phyloP scores from a whole-genome alignment of 192 early-diverging fungal genomes.

The Coemansia sp. region DNA sequence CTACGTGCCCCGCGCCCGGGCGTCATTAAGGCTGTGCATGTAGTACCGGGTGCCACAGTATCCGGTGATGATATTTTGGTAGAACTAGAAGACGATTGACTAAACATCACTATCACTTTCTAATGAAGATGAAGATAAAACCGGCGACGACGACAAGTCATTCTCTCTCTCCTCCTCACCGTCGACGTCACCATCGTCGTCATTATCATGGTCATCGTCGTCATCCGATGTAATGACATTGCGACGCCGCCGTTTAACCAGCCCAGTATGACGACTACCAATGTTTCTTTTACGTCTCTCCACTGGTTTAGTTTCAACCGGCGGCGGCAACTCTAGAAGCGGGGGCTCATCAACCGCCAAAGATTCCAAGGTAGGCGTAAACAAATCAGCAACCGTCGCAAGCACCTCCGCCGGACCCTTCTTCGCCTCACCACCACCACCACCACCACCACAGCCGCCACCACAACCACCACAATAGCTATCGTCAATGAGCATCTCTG shows the following conservation, averaged over 20 bases:
- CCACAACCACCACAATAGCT: too few relatives aligned
- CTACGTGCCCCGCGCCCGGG: constrained; percentile 75
- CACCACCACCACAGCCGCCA: too few relatives aligned
- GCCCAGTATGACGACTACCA: not conserved
- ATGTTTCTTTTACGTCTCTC: not conserved
- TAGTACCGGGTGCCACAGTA: constrained; percentile 71
- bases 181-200: too few relatives aligned
- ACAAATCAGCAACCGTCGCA: not conserved
- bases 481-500: not conserved
- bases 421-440: too few relatives aligned
- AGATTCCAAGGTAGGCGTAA: not conserved
- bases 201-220: constrained; percentile 10
- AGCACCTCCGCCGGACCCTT: not conserved
- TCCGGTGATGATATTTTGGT: constrained; percentile 75
- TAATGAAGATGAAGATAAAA: not conserved
- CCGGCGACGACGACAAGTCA: not conserved
- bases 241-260: constrained; percentile 21
- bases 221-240: constrained; percentile 33
- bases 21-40: constrained; percentile 73
- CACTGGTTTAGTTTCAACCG: not conserved
- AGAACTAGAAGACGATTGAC: constrained; percentile 60
- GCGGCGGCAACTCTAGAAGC: not conserved
- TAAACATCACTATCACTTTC: constrained; percentile 3
- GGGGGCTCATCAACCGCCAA: not conserved
- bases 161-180: not conserved